Base-by-base conservation (phyloP, 2,329 filamentous ascomycete species). In the Fusarium cicatricum region DNA sequence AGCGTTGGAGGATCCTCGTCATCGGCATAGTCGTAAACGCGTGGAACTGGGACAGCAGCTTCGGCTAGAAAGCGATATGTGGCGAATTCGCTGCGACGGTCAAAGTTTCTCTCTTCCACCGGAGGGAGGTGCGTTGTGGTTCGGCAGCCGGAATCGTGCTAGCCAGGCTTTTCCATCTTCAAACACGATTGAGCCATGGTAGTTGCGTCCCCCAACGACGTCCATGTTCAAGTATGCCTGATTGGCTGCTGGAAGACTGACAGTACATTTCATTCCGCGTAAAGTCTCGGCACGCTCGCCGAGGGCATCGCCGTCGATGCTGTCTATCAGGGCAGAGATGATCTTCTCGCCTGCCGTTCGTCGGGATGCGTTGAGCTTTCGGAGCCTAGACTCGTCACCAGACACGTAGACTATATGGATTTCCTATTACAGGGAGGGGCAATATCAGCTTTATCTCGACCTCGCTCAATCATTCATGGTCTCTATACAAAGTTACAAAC, bases 91-190 rank as follows among this genome's bases (percentile, higher is more conserved):
- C 56, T 60, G 36, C 52, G 56, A 38, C 28, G 52, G 33, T 48
- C 47, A 52, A 48, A 60, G 56, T 60, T 49, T 40, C 56, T 43
- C 52, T 48, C 52, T 43, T 60, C 52, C 26, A 48, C 46, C 34
- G 52, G 56, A 52, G 56, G 52, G 56, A 52, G 56, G 56, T 37
- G 52, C 36, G 29, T 47, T 55, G 47, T 47, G 52, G 52, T 52
- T 60, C 31, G 46, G 46, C 46, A 60, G 56, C 45, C 52, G 52
- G 52, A 60, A 60, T 45, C 52, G 52, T 52, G 52, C 56, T 39
- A 60, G 52, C 56, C 56, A 60, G 46, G 32, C 42, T 48, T 40
- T 44, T 39, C 56, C 52, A 49, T 60, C 52, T 46, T 52, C 46
- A 44, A 57, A 57, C 49, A 57, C 42, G 38, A 57, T 53, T 38